Percentiles rank a stretch among this genome's conserved stretches.
Evolutionary conservation across 495 filamentous ascomycete genomes (phyloP).

Genomic region (Talaromyces borbonicus): DNA sequence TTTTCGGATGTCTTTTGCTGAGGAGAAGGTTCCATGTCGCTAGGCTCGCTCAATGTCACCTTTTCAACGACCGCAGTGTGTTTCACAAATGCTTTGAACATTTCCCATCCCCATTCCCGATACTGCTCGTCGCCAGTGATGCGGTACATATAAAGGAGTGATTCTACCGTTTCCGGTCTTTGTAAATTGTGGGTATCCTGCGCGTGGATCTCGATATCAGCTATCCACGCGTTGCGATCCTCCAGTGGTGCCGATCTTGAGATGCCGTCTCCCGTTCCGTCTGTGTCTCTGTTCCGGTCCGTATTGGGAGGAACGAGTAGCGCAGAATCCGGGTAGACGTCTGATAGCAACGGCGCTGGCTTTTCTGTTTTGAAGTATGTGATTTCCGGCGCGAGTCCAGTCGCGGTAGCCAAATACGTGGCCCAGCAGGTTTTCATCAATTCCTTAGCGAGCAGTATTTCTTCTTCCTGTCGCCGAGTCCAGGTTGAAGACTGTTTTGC

Average conservation of each 20-base stretch:
- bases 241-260: slow-evolving; percentile 24
- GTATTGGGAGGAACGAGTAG: slow-evolving; percentile 6
- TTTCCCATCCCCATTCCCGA: slow-evolving; percentile 95
- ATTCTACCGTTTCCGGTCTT: slow-evolving; percentile 90
- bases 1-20: slow-evolving; percentile 1
- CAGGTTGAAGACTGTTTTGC: slow-evolving; percentile 62
- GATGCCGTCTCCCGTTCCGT: slow-evolving; percentile 19
- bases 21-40: slow-evolving; percentile 6
- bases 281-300: slow-evolving; percentile 11
- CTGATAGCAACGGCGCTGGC: slow-evolving; percentile 30
- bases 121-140: slow-evolving; percentile 90
- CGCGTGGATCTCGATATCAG: slow-evolving; percentile 67
- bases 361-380: slow-evolving; percentile 71
- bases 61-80: slow-evolving; percentile 66
- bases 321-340: slow-evolving; percentile 30
- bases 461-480: slow-evolving; percentile 70
- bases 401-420: slow-evolving; percentile 81
- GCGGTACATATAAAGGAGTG: slow-evolving; percentile 96
- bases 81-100: slow-evolving; percentile 86
- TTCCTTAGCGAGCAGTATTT: slow-evolving; percentile 77
- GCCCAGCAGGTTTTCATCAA: slow-evolving; percentile 97
- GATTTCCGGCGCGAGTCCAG: slow-evolving; percentile 87
- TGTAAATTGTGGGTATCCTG: slow-evolving; percentile 88
- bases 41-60: slow-evolving; percentile 6
- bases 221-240: slow-evolving; percentile 40